Evolutionary conservation across 768 basidiomycete genomes (phyloP), one percentile per base, ranked within the genome.

Genomic region (Suillus cothurnatus): DNA sequence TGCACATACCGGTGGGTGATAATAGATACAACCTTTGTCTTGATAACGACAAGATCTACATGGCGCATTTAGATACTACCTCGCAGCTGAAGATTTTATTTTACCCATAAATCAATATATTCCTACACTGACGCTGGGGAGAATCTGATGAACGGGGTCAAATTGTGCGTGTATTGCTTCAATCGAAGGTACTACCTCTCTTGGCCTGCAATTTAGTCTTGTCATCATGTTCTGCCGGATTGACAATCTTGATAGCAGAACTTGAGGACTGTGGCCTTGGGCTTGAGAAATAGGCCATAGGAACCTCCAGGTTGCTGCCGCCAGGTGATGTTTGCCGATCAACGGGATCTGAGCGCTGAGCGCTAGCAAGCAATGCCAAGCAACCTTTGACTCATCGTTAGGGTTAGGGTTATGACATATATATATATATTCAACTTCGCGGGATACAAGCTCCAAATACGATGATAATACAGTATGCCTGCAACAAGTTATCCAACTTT

Each of bases 81-180:
- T 38, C 8, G 26, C 6, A 41, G 1, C 21, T 11, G n/a, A 49
- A 39, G 12, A 57, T 19, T 12, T 6, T 43, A 68, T 4, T 76
- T 68, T 79, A 95, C 94, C 95, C 95, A 74, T 95, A 92, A 68
- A 97, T 95, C 75, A 92, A 81, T 61, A 95, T 88, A 81, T 97
- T 97, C 73, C 92, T 88, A 79, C 95, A 97, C 72, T 95, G 91
- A 61, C 90, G 86, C 75, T 89, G 88, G 17, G 85, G 82, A 55
- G 86, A 82, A 78, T 92, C 90, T 92, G 72, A 49, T 49, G 52
- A 17, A 52, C 49, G 26, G 19, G 26, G 56, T 67, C 65, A 38
- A 68, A 61, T 58, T 55, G 61, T 56, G 64, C 59, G 64, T 63
- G 52, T 61, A 62, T 57, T 32, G 53, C 65, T 41, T 39, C 21